Evolutionary conservation across 164 flowering plant species (phyloP).

Genomic region (Platanus orientalis): DNA sequence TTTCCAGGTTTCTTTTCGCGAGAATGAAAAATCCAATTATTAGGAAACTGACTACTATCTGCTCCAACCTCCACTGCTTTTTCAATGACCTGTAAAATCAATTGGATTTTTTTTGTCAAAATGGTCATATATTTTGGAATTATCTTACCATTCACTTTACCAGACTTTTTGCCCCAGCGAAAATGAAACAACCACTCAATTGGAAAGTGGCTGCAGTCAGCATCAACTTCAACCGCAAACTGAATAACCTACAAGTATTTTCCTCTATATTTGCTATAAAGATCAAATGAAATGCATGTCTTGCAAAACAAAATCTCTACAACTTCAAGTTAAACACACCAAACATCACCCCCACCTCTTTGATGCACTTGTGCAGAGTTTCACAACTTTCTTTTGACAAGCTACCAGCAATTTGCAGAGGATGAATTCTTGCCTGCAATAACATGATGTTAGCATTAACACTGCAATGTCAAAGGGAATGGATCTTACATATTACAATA

Average conservation of each 20-base stretch:
- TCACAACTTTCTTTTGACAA: slow-evolving; percentile 60
- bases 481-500: too few species aligned
- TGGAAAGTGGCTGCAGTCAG: slow-evolving; percentile 74
- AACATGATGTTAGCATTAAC: too few species aligned
- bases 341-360: slow-evolving; percentile 50
- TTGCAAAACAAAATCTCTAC: slow-evolving; percentile 8
- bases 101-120: slow-evolving; percentile 26
- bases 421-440: slow-evolving; percentile 92
- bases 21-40: slow-evolving; percentile 84
- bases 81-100: slow-evolving; percentile 81
- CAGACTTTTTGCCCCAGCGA: slow-evolving; percentile 95
- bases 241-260: slow-evolving; percentile 69
- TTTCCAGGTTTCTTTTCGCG: slow-evolving; percentile 95
- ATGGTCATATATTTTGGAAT: slow-evolving; percentile 11
- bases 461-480: too few species aligned
- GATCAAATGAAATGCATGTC: slow-evolving; percentile 12
- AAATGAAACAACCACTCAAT: slow-evolving; percentile 92
- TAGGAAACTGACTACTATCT: slow-evolving; percentile 85
- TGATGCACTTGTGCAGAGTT: slow-evolving; percentile 60
- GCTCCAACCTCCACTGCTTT: slow-evolving; percentile 94
- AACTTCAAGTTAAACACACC: slow-evolving; percentile 4
- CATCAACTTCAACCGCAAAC: slow-evolving; percentile 88
- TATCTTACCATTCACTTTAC: slow-evolving; percentile 84
- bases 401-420: slow-evolving; percentile 62
- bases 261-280: slow-evolving; percentile 34